phyloP scores from a whole-genome alignment of 208 protist genomes.

The Herpetomonas samuelpessoai region DNA sequence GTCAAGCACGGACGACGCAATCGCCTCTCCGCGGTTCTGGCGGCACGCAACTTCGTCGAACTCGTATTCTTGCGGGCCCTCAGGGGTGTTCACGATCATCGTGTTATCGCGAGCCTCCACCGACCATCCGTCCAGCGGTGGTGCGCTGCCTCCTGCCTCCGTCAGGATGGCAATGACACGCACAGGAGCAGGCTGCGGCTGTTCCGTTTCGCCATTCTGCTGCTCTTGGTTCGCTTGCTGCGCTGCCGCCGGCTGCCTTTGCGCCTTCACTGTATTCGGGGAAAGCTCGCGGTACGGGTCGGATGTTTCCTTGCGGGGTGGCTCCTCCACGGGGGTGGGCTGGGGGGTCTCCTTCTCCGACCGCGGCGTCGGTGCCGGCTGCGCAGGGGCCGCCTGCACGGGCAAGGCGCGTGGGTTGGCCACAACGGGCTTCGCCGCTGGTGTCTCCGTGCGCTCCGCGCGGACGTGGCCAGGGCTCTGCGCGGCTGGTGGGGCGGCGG shows the following conservation, averaged over 20 bases:
- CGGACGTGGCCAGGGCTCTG: not conserved
- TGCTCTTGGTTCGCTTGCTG: not conserved
- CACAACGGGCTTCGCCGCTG: slow-evolving; percentile 8
- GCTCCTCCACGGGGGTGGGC: not conserved
- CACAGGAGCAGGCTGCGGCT: too few species aligned
- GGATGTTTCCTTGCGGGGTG: not conserved
- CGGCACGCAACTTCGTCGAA: slow-evolving; percentile 47
- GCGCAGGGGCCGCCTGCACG: slow-evolving; percentile 3
- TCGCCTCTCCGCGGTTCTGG: slow-evolving; percentile 15
- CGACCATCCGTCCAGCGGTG: slow-evolving; percentile 37
- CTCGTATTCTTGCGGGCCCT: slow-evolving; percentile 29
- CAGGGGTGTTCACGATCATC: slow-evolving; percentile 37
- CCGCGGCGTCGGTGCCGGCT: not conserved
- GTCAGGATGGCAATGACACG: slow-evolving; percentile 48
- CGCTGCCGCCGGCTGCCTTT: not conserved
- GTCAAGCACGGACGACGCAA: slow-evolving; percentile 38
- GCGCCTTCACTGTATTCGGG: not conserved
- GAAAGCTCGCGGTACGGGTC: not conserved
- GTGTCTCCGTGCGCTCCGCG: not conserved
- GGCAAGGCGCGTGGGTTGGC: not conserved
- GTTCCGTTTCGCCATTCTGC: not conserved
- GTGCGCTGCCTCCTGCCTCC: slow-evolving; percentile 17
- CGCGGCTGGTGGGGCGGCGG: not conserved
- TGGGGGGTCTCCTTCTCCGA: slow-evolving; percentile 1
- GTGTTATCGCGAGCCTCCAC: slow-evolving; percentile 14